Base-by-base conservation (phyloP, 2,329 filamentous ascomycete genomes). In the Cordyceps farinosa region DNA sequence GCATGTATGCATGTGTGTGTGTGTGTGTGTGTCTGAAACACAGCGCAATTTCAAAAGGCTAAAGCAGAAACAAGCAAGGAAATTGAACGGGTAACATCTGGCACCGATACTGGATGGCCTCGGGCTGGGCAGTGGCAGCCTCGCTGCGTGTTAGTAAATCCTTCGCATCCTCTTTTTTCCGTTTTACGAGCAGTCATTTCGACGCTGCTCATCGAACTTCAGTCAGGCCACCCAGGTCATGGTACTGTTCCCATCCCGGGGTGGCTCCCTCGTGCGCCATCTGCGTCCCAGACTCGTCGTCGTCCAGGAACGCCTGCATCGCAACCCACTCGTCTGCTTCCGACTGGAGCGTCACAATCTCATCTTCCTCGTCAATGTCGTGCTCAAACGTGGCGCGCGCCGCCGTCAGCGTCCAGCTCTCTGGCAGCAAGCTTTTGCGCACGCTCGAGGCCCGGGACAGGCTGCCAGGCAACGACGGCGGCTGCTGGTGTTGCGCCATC, bases 231-330 rank as follows among this genome's bases (percentile, higher is more conserved):
- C 80, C 80, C 4, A 82, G 69, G 13, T 80, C 78, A 34, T 74
- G 72, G 65, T 79, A 82, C 69, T 81, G 78, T 66, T 79, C 79
- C 79, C 79, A 82, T 5, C 75, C 75, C 3, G 76, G 72, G 62
- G 74, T 68, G 36, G 67, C 69, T 27, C 69, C 67, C 38, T 69
- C 69, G 27, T 69, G 68, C 10, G 62, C 38, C 57, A 65, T 65
- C 29, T 62, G 63, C 5, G 66, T 56, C 11, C 63, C 61, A 5
- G 66, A 65, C 10, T 63, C 65, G 8, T 65, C 65, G 34, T 66
- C 70, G 38, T 74, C 72, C 61, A 77, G 70, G 51, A 76, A 76
- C 1, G 69, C 69, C 64, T 77, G 72, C 75, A 77, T 76, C 10
- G 71, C 71, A 10, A 69, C 67, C 75, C 75, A 77, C 60, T 78